Percentiles rank a stretch among this genome's conserved stretches.
These are phyloP conservation scores for Moesziomyces sp. DNA, from an alignment of 1,284 basidiomycete genomes.

Conservation along the genomic window DNA sequence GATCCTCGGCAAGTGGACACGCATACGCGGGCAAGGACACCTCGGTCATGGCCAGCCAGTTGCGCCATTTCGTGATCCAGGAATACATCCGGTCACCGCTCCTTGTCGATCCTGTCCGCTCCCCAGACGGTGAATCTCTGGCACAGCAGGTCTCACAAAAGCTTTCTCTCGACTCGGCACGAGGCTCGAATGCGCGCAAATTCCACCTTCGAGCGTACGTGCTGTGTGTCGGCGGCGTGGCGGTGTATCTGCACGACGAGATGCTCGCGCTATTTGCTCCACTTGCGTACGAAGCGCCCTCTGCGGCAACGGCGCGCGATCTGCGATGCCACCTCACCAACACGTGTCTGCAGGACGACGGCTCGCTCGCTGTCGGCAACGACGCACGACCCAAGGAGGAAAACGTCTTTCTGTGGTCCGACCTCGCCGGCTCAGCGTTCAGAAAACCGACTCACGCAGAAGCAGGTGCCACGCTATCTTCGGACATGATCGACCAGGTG, in stretches of 20 bases:
- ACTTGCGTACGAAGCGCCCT: constrained; percentile 37
- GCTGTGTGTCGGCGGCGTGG: constrained; percentile 73
- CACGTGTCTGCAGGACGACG: constrained; percentile 81
- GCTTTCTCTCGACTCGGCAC: constrained; percentile 7
- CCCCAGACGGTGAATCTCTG: constrained; percentile 1
- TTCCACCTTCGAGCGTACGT: constrained; percentile 96
- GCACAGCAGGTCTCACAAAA: neutral
- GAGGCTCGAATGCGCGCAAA: constrained; percentile 63
- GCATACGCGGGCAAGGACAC: constrained; percentile 46
- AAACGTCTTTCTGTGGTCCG: constrained; percentile 53
- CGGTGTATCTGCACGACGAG: constrained; percentile 75
- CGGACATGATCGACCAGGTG: constrained; percentile 69
- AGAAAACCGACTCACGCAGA: constrained; percentile 42
- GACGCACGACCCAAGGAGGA: constrained; percentile 47
- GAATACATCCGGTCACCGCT: constrained; percentile 70
- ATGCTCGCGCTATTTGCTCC: constrained; percentile 84
- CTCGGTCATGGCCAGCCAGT: constrained; percentile 74
- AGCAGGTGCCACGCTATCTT: constrained; percentile 63
- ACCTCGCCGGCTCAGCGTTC: constrained; percentile 67
- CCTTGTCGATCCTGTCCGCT: constrained; percentile 25
- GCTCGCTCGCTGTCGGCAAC: constrained; percentile 45
- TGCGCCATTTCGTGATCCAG: constrained; percentile 97
- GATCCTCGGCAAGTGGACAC: neutral
- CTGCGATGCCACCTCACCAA: constrained; percentile 90
- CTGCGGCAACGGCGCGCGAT: constrained; percentile 69